Evolutionary conservation across 2,329 filamentous ascomycete species (phyloP).

Genomic region (Alternaria sp.): DNA sequence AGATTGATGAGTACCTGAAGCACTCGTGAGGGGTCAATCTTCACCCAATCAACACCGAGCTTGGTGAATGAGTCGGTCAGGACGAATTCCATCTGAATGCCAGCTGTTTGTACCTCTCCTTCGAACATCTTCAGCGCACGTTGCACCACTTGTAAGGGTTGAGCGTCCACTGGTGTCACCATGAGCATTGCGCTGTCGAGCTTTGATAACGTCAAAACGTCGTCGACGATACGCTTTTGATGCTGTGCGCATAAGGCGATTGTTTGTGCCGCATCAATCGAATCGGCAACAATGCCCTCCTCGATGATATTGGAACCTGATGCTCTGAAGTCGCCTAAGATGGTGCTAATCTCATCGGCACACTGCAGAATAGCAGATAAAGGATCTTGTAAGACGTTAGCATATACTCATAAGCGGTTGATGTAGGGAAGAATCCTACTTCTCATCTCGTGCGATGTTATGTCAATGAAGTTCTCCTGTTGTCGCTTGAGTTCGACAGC

Average conservation of each 20-base stretch:
- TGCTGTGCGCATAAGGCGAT: constrained; percentile 81
- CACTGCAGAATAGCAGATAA: constrained; percentile 78
- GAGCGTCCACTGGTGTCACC: constrained; percentile 73
- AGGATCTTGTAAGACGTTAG: constrained; percentile 57
- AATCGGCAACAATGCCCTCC: constrained; percentile 62
- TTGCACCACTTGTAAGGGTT: constrained; percentile 72
- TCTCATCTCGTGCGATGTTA: constrained; percentile 78
- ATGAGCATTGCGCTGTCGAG: constrained; percentile 78
- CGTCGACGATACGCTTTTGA: constrained; percentile 69
- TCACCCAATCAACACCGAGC: constrained; percentile 71
- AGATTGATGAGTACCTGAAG: constrained; percentile 79
- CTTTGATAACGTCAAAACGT: constrained; percentile 60
- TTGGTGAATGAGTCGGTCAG: constrained; percentile 69
- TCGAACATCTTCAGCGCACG: constrained; percentile 80
- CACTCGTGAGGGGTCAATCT: constrained; percentile 76
- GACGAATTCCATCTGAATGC: constrained; percentile 71
- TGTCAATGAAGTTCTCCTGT: constrained; percentile 84
- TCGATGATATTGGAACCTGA: constrained; percentile 58
- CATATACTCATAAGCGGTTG: background rate
- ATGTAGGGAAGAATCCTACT: constrained; percentile 44
- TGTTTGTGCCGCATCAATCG: constrained; percentile 77
- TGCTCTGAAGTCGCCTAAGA: constrained; percentile 53
- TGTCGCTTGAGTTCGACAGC: constrained; percentile 82
- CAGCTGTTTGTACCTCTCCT: constrained; percentile 73
- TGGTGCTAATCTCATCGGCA: constrained; percentile 74